Conservation (phyloP, 257 asterid genomes). For the Penstemon eatonii region DNA sequence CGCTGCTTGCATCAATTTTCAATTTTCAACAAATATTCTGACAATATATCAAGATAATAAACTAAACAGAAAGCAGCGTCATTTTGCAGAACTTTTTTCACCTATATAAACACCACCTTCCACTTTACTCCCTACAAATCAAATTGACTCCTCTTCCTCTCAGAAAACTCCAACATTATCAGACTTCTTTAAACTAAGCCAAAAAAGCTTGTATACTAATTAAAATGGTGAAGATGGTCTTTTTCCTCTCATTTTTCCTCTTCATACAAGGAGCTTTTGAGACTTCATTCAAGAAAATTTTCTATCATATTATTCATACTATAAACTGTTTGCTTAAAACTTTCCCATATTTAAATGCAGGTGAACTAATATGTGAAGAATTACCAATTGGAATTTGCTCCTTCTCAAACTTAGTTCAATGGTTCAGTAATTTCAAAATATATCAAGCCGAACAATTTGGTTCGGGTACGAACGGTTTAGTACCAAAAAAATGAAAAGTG, state of each 20-base stretch:
- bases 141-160: conserved; percentile 4
- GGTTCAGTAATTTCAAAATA: too few relatives aligned
- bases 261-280: conserved; percentile 37
- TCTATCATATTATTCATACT: background rate
- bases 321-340: too few relatives aligned
- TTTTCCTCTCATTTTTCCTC: conserved; percentile 28
- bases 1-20: too few relatives aligned
- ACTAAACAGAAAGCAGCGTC: background rate
- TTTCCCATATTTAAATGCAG: conserved; percentile 14
- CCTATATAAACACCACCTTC: conserved; percentile 27
- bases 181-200: background rate
- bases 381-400: conserved; percentile 40
- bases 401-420: conserved; percentile 13
- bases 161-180: background rate
- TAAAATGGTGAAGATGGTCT: background rate
- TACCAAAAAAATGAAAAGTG: too few relatives aligned
- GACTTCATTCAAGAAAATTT: background rate
- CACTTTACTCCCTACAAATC: background rate
- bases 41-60: too few relatives aligned
- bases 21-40: too few relatives aligned
- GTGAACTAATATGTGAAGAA: conserved; percentile 40
- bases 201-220: background rate
- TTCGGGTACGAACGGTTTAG: too few relatives aligned
- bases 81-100: background rate
- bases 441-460: too few relatives aligned